Evolutionary conservation across 139 green algal genomes (phyloP).

Genomic region (Coccomyxa sp.): DNA sequence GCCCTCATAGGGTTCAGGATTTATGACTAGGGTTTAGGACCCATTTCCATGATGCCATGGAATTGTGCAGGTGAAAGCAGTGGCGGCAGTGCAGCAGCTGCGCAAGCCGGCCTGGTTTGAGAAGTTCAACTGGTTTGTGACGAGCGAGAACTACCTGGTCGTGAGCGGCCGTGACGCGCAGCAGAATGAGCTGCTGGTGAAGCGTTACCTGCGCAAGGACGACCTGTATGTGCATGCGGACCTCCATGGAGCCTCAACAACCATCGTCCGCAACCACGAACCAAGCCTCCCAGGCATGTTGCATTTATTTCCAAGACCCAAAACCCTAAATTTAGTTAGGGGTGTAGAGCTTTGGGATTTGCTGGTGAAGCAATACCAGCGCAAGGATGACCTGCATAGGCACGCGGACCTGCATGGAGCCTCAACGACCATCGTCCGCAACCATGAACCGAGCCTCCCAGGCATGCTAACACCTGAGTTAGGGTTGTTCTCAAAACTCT

Average conservation of each 20-base stretch:
- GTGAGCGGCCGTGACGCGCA: conserved; percentile 85
- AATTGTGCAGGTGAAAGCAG: conserved; percentile 16
- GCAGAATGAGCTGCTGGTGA: conserved; percentile 97
- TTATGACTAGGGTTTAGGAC: too few relatives aligned
- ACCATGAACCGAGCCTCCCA: conserved; percentile 44
- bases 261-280: conserved; percentile 77
- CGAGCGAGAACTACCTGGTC: conserved; percentile 89
- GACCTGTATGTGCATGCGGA: conserved; percentile 94
- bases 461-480: too few relatives aligned
- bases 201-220: conserved; percentile 61
- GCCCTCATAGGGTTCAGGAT: too few relatives aligned
- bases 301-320: too few relatives aligned
- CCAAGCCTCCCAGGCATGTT: conserved; percentile 35
- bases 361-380: conserved; percentile 81
- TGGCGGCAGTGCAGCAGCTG: conserved; percentile 24
- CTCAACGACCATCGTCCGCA: conserved; percentile 82
- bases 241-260: conserved; percentile 87
- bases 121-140: conserved; percentile 96
- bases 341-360: too few relatives aligned
- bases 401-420: conserved; percentile 94
- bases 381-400: conserved; percentile 78
- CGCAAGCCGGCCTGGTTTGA: conserved; percentile 96
- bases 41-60: too few relatives aligned
- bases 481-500: too few relatives aligned
- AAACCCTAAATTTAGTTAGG: too few relatives aligned